Conservation (phyloP, 768 basidiomycete species). For the Hygrophorus russula region DNA sequence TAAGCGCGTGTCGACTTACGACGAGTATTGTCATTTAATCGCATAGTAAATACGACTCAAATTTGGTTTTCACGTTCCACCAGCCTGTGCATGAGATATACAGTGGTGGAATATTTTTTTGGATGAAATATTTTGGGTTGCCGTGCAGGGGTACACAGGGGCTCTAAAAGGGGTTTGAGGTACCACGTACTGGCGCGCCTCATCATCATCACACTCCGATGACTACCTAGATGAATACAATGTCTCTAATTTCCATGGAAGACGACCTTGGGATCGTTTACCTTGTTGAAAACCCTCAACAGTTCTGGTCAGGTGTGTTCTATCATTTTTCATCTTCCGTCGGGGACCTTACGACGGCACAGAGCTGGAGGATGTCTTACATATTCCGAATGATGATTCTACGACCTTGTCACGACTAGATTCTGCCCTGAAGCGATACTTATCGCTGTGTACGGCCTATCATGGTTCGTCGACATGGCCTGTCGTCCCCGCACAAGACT, state of each 20-base stretch:
- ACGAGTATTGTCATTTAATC: too few relatives aligned
- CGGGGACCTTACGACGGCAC: constrained; percentile 5
- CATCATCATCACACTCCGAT: too few relatives aligned
- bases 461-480: constrained; percentile 27
- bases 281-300: constrained; percentile 71
- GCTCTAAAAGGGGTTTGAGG: too few relatives aligned
- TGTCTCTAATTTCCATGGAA: constrained; percentile 24
- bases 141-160: too few relatives aligned
- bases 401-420: constrained; percentile 70
- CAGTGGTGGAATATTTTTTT: too few relatives aligned
- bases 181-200: too few relatives aligned
- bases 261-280: constrained; percentile 75
- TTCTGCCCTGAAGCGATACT: constrained; percentile 62
- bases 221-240: too few relatives aligned
- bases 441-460: constrained; percentile 73
- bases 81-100: too few relatives aligned
- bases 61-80: too few relatives aligned
- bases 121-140: too few relatives aligned
- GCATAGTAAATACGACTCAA: too few relatives aligned
- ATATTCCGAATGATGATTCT: constrained; percentile 47
- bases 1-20: constrained; percentile 3
- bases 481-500: neutral
- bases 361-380: constrained; percentile 85
- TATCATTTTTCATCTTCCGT: neutral
- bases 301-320: constrained; percentile 81